Conservation (phyloP, 192 early-diverging fungal species). For the Neocallimastix lanati region DNA sequence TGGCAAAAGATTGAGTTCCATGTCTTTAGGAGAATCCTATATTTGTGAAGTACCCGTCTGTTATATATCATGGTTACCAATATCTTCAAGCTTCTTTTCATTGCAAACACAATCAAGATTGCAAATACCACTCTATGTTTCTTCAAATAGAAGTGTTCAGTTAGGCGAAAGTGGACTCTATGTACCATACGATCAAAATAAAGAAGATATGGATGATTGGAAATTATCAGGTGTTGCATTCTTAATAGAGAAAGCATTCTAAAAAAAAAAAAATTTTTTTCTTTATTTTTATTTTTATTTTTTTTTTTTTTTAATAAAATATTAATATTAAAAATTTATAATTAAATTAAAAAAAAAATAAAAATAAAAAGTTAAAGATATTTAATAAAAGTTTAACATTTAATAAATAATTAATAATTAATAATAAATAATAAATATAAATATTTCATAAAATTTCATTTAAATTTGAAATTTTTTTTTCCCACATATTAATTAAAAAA, state of each 20-base stretch:
- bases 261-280: too few species aligned
- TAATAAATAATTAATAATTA: too few species aligned
- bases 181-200: not conserved
- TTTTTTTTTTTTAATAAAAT: too few species aligned
- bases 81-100: not conserved
- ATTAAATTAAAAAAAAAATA: too few species aligned
- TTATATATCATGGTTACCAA: not conserved
- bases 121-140: not conserved
- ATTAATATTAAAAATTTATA: too few species aligned
- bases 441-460: too few species aligned
- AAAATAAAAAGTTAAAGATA: too few species aligned
- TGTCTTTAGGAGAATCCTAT: not conserved
- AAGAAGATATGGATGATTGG: not conserved
- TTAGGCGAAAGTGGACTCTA: not conserved
- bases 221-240: not conserved
- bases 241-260: not conserved
- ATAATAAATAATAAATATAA: too few species aligned
- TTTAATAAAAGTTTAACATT: too few species aligned
- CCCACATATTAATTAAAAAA: too few species aligned
- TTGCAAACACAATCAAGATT: not conserved
- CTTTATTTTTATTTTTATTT: too few species aligned
- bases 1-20: not conserved
- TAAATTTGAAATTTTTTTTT: too few species aligned
- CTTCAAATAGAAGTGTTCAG: not conserved
- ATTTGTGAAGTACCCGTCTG: not conserved